phyloP scores from a whole-genome alignment of 2,329 filamentous ascomycete genomes.

The Sclerotiophoma versabilis region DNA sequence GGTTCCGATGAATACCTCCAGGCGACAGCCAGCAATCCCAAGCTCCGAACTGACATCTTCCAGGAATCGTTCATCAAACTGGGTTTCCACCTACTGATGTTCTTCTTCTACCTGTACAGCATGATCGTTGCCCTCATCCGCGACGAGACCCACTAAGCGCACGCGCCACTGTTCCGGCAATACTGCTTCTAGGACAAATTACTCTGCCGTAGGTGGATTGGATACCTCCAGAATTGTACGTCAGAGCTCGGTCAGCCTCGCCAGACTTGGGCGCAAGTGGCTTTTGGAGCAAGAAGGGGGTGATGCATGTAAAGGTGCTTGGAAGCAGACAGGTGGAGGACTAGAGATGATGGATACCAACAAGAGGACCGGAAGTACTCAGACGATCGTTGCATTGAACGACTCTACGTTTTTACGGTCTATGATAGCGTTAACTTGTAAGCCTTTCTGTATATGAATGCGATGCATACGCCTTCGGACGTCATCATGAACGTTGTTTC shows the following conservation, averaged over 20 bases:
- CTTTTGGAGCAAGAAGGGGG: background rate
- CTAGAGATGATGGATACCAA: conserved; percentile 10
- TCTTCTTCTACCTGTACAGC: conserved; percentile 99
- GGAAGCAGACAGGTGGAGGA: background rate
- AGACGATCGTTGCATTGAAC: conserved; percentile 16
- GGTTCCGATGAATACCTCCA: conserved; percentile 2
- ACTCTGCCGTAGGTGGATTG: background rate
- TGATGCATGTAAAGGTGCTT: background rate
- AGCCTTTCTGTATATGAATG: conserved; percentile 37
- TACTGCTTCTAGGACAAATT: background rate
- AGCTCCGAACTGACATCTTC: conserved; percentile 22
- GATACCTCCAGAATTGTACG: background rate
- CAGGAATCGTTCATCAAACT: conserved; percentile 99
- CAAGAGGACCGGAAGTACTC: conserved; percentile 5
- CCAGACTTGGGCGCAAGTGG: background rate
- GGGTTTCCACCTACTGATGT: conserved; percentile 98
- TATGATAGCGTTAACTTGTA: conserved; percentile 44
- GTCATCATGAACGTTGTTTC: background rate
- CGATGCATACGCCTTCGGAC: background rate
- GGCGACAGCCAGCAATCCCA: background rate
- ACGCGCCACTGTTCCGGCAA: conserved; percentile 16
- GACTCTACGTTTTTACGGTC: conserved; percentile 36
- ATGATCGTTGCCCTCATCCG: conserved; percentile 97
- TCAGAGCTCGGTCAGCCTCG: conserved; percentile 1
- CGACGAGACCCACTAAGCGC: conserved; percentile 79